Evolutionary conservation across 2,329 filamentous ascomycete genomes (phyloP).

Genomic region (Metarhizium sp.): DNA sequence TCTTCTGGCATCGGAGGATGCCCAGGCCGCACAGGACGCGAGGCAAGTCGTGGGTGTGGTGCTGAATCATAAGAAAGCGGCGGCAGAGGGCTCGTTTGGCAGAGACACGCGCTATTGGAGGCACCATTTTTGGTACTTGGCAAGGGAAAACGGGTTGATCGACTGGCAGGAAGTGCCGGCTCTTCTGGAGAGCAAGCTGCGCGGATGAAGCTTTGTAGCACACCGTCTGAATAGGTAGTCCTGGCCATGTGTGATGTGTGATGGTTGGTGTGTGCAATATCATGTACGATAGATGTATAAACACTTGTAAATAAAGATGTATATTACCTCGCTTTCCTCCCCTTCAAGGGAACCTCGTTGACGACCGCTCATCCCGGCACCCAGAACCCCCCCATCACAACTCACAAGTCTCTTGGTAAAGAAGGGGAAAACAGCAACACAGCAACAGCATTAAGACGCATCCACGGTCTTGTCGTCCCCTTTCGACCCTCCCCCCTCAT

Average conservation of each 20-base stretch:
- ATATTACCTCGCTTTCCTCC: too few relatives aligned
- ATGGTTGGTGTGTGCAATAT: neutral
- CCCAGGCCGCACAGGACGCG: constrained; percentile 18
- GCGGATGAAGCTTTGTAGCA: neutral
- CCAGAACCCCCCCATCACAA: too few relatives aligned
- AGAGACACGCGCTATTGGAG: constrained; percentile 29
- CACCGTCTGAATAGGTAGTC: neutral
- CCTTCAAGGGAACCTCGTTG: too few relatives aligned
- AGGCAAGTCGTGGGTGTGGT: constrained; percentile 22
- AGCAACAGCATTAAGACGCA: constrained; percentile 13
- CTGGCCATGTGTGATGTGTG: neutral
- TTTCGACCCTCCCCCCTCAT: constrained; percentile 1
- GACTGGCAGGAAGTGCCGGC: constrained; percentile 13
- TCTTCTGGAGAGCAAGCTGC: constrained; percentile 9
- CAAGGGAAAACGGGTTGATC: constrained; percentile 30
- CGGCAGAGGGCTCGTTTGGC: constrained; percentile 6
- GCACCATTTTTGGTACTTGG: constrained; percentile 42
- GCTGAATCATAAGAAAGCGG: constrained; percentile 16
- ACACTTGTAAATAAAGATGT: too few relatives aligned
- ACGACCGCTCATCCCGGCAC: too few relatives aligned
- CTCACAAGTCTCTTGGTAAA: too few relatives aligned
- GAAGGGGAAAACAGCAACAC: neutral
- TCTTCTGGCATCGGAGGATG: constrained; percentile 17
- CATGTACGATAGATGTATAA: neutral
- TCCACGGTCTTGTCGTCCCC: constrained; percentile 18